Evolutionary conservation across 352 stramenopile species (phyloP), one percentile per base, ranked within the genome.

Genomic region (Phytophthora foliorum): DNA sequence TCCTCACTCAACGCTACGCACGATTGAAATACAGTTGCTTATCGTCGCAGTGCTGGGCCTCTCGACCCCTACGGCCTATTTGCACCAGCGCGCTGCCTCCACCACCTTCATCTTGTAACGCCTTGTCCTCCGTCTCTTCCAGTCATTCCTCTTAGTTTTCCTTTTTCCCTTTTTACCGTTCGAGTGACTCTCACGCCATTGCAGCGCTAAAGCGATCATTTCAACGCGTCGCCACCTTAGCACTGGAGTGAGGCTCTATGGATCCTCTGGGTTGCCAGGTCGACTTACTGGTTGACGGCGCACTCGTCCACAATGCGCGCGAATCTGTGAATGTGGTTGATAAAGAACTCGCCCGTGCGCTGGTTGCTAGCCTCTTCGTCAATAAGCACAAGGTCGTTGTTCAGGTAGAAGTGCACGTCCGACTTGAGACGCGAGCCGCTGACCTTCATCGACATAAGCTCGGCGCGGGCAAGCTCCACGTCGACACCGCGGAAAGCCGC

Each of bases 301-400:
- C 85, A 94, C 59, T 92, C 85, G 74, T 95, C 88, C 54, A 96
- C 88, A 69, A 95, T 91, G 64, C 89, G 87, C 67, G 88, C 85
- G 39, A 95, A 94, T 79, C 82, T 86, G 67, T 94, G 78, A 75
- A 96, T 96, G 82, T 96, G 88, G 77, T 89, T 93, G 68, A 96
- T 78, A 81, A 95, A 96, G 83, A 94, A 96, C 74, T 95, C 86
- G 75, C 88, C 86, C 64, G 86, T 93, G 68, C 89, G 88, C 77
- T 96, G 89, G 75, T 90, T 90, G 78, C 78, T 92, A 49, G 83
- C 73, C 50, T 95, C 86, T 50, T 96, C 88, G 41, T 96, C 89
- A 25, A 96, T 80, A n/a, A 91, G 75, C 65, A 96, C 82, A 27
- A 95, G 67, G 50, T 92, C 77, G 61, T 93, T 82, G 51, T 74